Evolutionary conservation across 1,284 basidiomycete genomes (phyloP), one percentile per base, ranked within the genome.

Genomic region (Apiotrichum siamense): DNA sequence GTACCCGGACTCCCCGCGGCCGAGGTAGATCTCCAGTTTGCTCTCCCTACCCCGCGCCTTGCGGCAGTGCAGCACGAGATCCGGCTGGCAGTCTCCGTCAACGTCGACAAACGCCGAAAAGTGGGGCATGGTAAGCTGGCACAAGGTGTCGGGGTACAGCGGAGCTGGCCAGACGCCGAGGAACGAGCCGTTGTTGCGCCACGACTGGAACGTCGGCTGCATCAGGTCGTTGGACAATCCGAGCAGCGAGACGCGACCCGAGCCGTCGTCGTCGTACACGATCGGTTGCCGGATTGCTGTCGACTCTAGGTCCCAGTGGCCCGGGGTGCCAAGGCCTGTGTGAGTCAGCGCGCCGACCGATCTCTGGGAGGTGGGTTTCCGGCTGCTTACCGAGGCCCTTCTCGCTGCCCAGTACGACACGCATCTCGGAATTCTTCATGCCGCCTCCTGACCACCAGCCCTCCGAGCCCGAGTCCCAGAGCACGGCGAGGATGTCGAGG

Each of bases 41-140:
- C 46, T 36, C 20, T 44, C n/a, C 31, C 52, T 54, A 3, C 52
- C 49, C 10, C 40, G 36, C 7, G 54, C 42, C 32, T 38, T 32
- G 54, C 86, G 80, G 70, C 96, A 98, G 17, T 90, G 83, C 10
- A 98, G 78, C 66, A 98, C 94, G 4, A 98, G 75, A 64, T 98
- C 94, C 84, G 64, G 49, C 3, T 27, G 29, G 70, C 96, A 98
- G 71, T 99, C 94, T 13, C 94, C 94, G 60, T 98, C 84, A 43
- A 99, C 76, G 67, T 99, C 94, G 17, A 97, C 80, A n/a, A 91
- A 87, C 0, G 92, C 91, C 67, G 92, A 96, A 67, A 87, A 92
- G 70, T 98, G 96, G 1, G 93, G 92, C 59, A 85, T 83, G 3
- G 87, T 81, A 12, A 94, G 71, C 13, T 77, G 80, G 73, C 96